phyloP scores from a whole-genome alignment of 2,329 filamentous ascomycete species.

The Diplodia seriata region DNA sequence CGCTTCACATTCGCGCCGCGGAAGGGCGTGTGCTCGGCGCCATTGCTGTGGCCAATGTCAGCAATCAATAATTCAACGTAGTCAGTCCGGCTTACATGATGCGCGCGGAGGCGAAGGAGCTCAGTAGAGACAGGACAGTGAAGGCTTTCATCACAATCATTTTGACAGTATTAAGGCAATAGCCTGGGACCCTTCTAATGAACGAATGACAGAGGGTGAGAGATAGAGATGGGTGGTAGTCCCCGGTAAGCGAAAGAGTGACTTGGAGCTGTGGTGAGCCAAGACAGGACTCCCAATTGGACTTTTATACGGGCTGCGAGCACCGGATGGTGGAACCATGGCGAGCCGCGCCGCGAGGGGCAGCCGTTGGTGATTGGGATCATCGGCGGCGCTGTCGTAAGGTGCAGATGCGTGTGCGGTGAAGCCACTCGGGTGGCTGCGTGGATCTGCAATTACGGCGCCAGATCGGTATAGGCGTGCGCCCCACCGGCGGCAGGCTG shows the following conservation, averaged over 20 bases:
- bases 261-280: conserved; percentile 25
- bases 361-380: conserved; percentile 26
- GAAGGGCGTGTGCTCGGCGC: conserved; percentile 38
- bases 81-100: conserved; percentile 35
- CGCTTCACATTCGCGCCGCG: conserved; percentile 37
- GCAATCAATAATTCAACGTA: background rate
- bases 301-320: conserved; percentile 22
- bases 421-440: background rate
- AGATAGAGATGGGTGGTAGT: background rate
- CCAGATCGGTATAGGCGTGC: background rate
- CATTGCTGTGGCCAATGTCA: conserved; percentile 35
- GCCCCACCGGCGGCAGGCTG: background rate
- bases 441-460: conserved; percentile 24
- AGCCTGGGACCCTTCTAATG: conserved; percentile 15
- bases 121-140: conserved; percentile 34
- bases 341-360: conserved; percentile 25
- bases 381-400: conserved; percentile 5
- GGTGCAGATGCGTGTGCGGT: background rate
- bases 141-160: conserved; percentile 34
- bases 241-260: conserved; percentile 23
- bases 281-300: conserved; percentile 16
- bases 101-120: conserved; percentile 32
- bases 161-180: conserved; percentile 17
- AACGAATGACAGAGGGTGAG: conserved; percentile 29
- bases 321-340: conserved; percentile 11